Evolutionary conservation across 495 filamentous ascomycete species (phyloP), one percentile per base, ranked within the genome.

Genomic region (Podospora conica): DNA sequence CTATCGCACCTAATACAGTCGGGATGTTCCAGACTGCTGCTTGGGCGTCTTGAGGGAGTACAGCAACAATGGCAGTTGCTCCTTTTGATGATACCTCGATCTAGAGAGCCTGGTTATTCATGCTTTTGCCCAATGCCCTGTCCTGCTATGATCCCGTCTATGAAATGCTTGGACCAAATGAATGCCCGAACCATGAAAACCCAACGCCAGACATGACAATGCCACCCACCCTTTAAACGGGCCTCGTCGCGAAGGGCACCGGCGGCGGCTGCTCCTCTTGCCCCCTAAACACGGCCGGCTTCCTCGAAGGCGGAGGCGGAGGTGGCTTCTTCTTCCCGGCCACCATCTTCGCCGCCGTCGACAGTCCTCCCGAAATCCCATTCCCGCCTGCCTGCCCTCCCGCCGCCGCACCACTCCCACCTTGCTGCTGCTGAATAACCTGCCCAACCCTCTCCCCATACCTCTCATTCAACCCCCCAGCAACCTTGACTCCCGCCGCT

Each of bases 231-330:
- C 25, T 56, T 29, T 78, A 72, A 81, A 81, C 53, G 64, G 81
- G 81, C 60, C 71, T 75, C 54, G 81, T 81, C 58, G 69, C 70
- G 58, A 77, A 55, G 21, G 81, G 85, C 27, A 86, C 71, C 4
- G 85, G 83, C 18, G 85, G 85, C 20, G 85, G 80, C n/a, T 65
- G 75, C 48, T 60, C 65, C 18, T 53, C 70, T 22, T 20, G 62
- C 3, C 61, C 63, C 5, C 54, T 58, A 6, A 59, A 18, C 12
- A 20, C 20, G 0, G 53, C 20, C 1, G 53, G 74, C 68, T 75
- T 77, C 60, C 74, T 75, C 10, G 86, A 84, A n/a, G 88, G 88
- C 3, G 88, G 89, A 2, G 90, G 86, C 24, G 85, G 89, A 4
- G 91, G 88, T 9, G 87, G 83, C 68, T 88, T 90, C 77, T 87